Evolutionary conservation across 805 yeast species (phyloP), one percentile per base, ranked within the genome.

Genomic region (Ogataea naganishii): DNA sequence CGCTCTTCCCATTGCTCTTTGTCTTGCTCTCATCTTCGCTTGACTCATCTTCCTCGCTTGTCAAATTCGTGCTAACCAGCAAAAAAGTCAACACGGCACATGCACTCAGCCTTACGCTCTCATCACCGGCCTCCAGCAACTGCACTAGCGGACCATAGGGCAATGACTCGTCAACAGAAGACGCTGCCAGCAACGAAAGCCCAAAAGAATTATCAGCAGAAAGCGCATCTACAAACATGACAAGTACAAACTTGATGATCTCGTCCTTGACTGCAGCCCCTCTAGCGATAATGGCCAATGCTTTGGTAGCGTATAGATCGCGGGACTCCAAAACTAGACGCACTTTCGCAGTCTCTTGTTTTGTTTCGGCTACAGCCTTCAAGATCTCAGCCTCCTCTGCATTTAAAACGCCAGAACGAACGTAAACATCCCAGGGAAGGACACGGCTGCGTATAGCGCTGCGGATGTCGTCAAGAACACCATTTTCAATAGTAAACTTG

Each of bases 401-500:
- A 25, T 77, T 59, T 22, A 88, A 63, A 26, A 76, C 69, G 27
- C 72, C 75, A 13, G 88, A 77, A 32, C 95, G 68, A 8, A 82
- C 77, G 44, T 81, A 75, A 7, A 94, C 94, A 47, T 83, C 94
- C 96, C 96, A 88, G 19, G 94, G 94, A 33, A 86, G 72, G 19
- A 88, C 76, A 40, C 92, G 72, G 36, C 82, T 78, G 45, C 92
- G 66, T 39, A 85, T 76, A 37, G 73, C 74, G 40, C 68, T 64
- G 43, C 79, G 66, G 31, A 78, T 68, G 44, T 79, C 88, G 34
- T 68, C 66, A 47, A 83, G 63, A 43, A 69, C 75, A 19, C 68
- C n/a, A n/a, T n/a, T n/a, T n/a, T n/a, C n/a, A n/a, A n/a, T n/a
- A n/a, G n/a, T n/a, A n/a, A n/a, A n/a, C n/a, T n/a, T n/a, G n/a